Base-by-base conservation (phyloP, 2,329 filamentous ascomycete species). In the Diaporthe sp. region DNA sequence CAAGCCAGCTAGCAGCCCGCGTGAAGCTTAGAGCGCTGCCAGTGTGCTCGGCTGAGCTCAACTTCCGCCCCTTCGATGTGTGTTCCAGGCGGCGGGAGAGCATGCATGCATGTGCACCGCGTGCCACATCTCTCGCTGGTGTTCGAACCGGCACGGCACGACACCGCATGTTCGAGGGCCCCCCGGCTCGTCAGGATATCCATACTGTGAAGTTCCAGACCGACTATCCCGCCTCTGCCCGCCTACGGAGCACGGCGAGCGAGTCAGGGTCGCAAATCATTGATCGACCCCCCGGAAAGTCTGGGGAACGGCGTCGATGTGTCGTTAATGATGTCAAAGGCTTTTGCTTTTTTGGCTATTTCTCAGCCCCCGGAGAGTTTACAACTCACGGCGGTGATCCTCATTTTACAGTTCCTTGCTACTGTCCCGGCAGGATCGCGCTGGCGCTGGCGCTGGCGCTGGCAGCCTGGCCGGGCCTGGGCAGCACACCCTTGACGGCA, bases 181-280 rank as follows among this genome's bases (percentile, higher is more conserved):
- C 13, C 47, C 47, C 37, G 15, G 65, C 65, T 70, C 65, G 34
- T 68, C 31, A 68, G 47, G 31, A 39, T 28, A 68, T 53, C 65
- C 65, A 53, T 68, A 53, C 65, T 39, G 65, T 68, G 47, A 70
- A 7, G 65, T 70, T 70, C 65, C 65, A 70, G 65, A 70, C 65
- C 65, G 65, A 70, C 65, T 55, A 31, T 70, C 65, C 65, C 65
- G 49, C 65, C 37, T 13, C 25, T 10, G 28, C 60, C 39, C 25
- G 22, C 39, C 12, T 37, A 49, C 34, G 49, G 65, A 70, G 49
- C 49, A 55, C 65, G 49, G 65, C 65, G 65, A 22, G 65, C 65
- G 65, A 70, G 65, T 70, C 65, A 70, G 65, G 31, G 6, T 25
- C 37, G 65, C 49, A n/a, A 70, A 55, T 70, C 65, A 70, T 55